Evolutionary conservation across 495 filamentous ascomycete genomes (phyloP).

Genomic region (Penicillium paxilli): DNA sequence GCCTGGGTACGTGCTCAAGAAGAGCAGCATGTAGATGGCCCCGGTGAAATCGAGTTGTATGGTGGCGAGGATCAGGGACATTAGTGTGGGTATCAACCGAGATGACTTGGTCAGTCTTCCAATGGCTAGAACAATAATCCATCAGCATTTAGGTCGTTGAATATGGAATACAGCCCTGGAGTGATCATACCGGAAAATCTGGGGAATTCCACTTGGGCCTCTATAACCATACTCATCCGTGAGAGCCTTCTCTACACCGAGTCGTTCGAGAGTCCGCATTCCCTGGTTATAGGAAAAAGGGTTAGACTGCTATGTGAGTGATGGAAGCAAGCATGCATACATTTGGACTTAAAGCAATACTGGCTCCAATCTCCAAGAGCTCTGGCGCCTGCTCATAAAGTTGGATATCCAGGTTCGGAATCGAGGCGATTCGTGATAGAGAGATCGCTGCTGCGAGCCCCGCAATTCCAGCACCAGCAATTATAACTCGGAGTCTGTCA

Average conservation of each 20-base stretch:
- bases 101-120: constrained; percentile 48
- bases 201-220: constrained; percentile 38
- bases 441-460: constrained; percentile 48
- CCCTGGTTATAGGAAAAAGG: constrained; percentile 22
- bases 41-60: constrained; percentile 47
- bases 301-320: not conserved
- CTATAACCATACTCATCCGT: constrained; percentile 40
- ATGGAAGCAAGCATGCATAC: constrained; percentile 11
- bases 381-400: constrained; percentile 48
- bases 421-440: constrained; percentile 23
- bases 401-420: constrained; percentile 39
- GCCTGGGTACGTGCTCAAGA: constrained; percentile 36
- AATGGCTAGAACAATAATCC: constrained; percentile 19
- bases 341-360: constrained; percentile 52
- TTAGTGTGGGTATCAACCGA: constrained; percentile 36
- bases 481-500: constrained; percentile 36
- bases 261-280: constrained; percentile 47
- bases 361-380: constrained; percentile 48
- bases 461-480: constrained; percentile 50
- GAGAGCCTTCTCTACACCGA: constrained; percentile 42
- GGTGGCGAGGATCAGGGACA: constrained; percentile 40
- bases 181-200: constrained; percentile 29
- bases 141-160: not conserved
- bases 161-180: not conserved
- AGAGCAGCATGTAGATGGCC: constrained; percentile 48